Evolutionary conservation across 306 rosid genomes (phyloP).

Genomic region (Lablab purpureus): DNA sequence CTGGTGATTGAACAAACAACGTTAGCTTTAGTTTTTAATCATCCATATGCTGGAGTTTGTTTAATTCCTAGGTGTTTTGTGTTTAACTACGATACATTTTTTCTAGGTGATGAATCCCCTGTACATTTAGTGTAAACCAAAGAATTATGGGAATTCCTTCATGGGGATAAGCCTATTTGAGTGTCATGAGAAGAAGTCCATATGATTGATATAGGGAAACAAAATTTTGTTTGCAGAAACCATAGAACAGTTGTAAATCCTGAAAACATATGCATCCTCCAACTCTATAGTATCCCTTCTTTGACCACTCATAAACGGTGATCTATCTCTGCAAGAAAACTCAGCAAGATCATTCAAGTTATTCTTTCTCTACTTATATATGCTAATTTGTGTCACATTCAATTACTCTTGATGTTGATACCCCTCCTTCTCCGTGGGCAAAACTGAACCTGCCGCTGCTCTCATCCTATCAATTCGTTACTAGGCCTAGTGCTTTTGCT

Average conservation of each 20-base stretch:
- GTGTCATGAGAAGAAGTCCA: background rate
- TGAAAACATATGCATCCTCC: background rate
- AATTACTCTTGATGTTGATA: background rate
- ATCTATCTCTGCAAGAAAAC: background rate
- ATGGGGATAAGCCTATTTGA: background rate
- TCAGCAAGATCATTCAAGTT: background rate
- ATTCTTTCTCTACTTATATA: background rate
- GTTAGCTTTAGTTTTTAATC: background rate
- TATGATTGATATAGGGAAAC: background rate
- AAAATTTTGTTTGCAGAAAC: background rate
- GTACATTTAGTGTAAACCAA: background rate
- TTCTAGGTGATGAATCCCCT: background rate
- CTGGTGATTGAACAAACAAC: background rate
- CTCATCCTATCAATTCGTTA: background rate
- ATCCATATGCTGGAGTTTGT: background rate
- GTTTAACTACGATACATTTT: background rate
- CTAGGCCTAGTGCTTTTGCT: background rate
- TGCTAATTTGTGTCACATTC: background rate
- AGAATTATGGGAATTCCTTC: constrained; percentile 14
- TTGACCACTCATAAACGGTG: background rate
- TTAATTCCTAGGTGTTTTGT: background rate
- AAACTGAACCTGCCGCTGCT: background rate
- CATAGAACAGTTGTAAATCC: background rate
- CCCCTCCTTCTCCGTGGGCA: background rate
- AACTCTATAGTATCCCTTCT: background rate